These are phyloP conservation scores for Saururus chinensis DNA, from an alignment of 164 flowering plant genomes.

Conservation along the genomic window DNA sequence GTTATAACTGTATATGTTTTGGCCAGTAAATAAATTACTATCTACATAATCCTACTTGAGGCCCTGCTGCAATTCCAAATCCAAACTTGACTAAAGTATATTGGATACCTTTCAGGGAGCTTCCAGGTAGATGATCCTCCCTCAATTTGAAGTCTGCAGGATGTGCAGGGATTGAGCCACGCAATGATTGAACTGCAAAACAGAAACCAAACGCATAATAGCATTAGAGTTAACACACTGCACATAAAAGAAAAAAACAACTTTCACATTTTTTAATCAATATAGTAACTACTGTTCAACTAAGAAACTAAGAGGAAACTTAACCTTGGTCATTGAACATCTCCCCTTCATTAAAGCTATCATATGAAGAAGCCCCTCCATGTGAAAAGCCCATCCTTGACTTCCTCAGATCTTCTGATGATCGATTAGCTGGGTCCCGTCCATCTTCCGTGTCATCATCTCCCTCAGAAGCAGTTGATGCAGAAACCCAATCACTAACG, in stretches of 20 bases:
- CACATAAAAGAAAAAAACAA: background rate
- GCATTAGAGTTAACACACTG: background rate
- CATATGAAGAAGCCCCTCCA: constrained; percentile 43
- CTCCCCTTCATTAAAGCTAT: constrained; percentile 51
- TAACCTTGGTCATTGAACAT: constrained; percentile 37
- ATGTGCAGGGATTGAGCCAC: constrained; percentile 66
- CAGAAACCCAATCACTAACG: constrained; percentile 82
- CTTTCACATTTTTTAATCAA: background rate
- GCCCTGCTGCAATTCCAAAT: too few relatives aligned
- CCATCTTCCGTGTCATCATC: constrained; percentile 97
- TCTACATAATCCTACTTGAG: too few relatives aligned
- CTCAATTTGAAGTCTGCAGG: constrained; percentile 72
- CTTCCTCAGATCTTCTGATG: constrained; percentile 85
- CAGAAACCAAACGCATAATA: background rate
- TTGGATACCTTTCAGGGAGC: constrained; percentile 80
- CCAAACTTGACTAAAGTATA: too few relatives aligned
- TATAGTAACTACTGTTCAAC: background rate
- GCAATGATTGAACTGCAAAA: constrained; percentile 51
- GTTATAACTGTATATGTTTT: too few relatives aligned
- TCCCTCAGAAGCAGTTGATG: constrained; percentile 92
- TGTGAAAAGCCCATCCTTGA: constrained; percentile 82
- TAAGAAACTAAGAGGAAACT: constrained; percentile 2
- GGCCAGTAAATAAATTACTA: too few relatives aligned
- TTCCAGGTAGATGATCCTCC: constrained; percentile 90
- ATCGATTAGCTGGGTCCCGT: constrained; percentile 63